A percentile compares a stretch with the other conserved stretches of the same genome.
phyloP scores from a whole-genome alignment of 257 asterid species.

The Fraxinus quadrangulata region DNA sequence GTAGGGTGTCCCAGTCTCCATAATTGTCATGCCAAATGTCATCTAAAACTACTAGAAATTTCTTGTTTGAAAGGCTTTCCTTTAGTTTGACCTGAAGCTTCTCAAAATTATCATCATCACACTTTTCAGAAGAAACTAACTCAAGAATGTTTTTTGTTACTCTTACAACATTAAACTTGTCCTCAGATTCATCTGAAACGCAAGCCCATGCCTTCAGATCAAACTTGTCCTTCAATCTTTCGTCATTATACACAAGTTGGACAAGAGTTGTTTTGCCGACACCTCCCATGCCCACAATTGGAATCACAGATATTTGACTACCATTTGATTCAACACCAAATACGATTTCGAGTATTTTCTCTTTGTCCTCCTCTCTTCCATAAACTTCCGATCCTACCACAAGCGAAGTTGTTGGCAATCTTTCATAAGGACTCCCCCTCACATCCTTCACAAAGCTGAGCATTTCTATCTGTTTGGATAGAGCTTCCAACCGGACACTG shows the following conservation, averaged over 20 bases:
- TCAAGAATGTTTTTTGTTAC: slow-evolving; percentile 18
- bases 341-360: slow-evolving; percentile 8
- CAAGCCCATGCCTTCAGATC: slow-evolving; percentile 18
- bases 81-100: slow-evolving; percentile 13
- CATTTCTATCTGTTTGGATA: too few species aligned
- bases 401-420: slow-evolving; percentile 25
- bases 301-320: not conserved
- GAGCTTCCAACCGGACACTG: too few species aligned
- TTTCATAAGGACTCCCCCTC: not conserved
- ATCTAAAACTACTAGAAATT: slow-evolving; percentile 25
- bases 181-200: slow-evolving; percentile 24
- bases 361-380: slow-evolving; percentile 22
- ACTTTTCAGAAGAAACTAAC: not conserved
- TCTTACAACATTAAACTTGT: not conserved
- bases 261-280: slow-evolving; percentile 28
- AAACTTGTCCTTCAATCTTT: not conserved
- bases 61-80: not conserved
- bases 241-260: slow-evolving; percentile 21
- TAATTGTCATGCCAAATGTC: slow-evolving; percentile 26
- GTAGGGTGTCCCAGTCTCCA: not conserved
- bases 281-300: slow-evolving; percentile 30
- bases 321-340: not conserved
- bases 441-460: too few species aligned
- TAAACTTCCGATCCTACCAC: slow-evolving; percentile 5
- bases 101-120: not conserved